A percentile compares a stretch with the other conserved stretches of the same genome.
phyloP scores from a whole-genome alignment of 1,284 basidiomycete species.

The Ceratobasidium sp. region DNA sequence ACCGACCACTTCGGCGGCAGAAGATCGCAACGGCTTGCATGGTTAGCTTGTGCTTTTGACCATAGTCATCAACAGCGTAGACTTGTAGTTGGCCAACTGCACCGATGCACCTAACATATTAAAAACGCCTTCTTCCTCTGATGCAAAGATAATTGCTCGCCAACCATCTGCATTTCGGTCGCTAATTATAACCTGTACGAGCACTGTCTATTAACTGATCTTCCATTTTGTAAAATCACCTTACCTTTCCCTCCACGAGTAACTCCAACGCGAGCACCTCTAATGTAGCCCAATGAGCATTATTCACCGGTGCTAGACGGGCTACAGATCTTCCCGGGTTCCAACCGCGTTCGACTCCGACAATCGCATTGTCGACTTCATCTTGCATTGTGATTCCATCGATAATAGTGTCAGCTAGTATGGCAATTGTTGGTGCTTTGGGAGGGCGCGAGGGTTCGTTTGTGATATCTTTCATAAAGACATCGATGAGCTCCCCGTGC shows the following conservation, averaged over 20 bases:
- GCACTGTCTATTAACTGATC: neutral
- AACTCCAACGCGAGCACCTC: constrained; percentile 32
- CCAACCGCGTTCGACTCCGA: constrained; percentile 30
- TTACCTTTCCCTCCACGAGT: constrained; percentile 38
- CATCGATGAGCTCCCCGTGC: constrained; percentile 7
- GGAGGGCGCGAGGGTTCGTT: constrained; percentile 20
- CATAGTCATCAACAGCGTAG: constrained; percentile 40
- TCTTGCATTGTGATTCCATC: constrained; percentile 23
- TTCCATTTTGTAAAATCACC: neutral
- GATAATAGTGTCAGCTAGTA: constrained; percentile 11
- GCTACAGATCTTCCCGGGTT: constrained; percentile 26
- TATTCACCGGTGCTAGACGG: constrained; percentile 25
- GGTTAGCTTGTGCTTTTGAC: constrained; percentile 18
- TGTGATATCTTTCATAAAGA: constrained; percentile 39
- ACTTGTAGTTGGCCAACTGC: constrained; percentile 30
- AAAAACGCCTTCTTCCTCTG: constrained; percentile 41
- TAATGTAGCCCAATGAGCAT: constrained; percentile 24
- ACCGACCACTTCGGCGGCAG: neutral
- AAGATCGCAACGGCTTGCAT: neutral
- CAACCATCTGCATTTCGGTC: constrained; percentile 12
- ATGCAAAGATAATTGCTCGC: constrained; percentile 34
- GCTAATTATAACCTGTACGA: constrained; percentile 22
- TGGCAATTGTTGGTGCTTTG: constrained; percentile 10
- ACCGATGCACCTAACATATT: constrained; percentile 26
- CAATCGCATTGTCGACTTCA: constrained; percentile 23